Conservation (phyloP, 78 protist genomes). For the Dictyostelium firmibasis region DNA sequence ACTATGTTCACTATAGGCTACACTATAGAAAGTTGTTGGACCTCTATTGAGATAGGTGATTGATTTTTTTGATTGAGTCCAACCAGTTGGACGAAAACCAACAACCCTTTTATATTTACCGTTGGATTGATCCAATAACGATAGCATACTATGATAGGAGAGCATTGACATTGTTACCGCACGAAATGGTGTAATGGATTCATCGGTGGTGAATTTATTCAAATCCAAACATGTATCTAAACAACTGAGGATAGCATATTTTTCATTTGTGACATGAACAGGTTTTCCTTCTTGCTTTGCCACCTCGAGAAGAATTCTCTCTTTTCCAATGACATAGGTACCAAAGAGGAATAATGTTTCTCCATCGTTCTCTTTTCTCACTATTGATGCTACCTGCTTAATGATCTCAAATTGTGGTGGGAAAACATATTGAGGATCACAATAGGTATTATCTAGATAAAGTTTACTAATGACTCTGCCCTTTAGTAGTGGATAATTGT, state of each 20-base stretch:
- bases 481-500: neutral
- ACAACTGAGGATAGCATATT: slow-evolving; percentile 25
- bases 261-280: slow-evolving; percentile 40
- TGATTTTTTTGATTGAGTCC: slow-evolving; percentile 73
- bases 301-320: slow-evolving; percentile 64
- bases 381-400: slow-evolving; percentile 25
- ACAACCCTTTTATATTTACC: slow-evolving; percentile 28
- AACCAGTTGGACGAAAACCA: slow-evolving; percentile 86
- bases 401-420: slow-evolving; percentile 87
- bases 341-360: slow-evolving; percentile 83
- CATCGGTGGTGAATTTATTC: slow-evolving; percentile 37
- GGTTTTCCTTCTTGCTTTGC: slow-evolving; percentile 36
- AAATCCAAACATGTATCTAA: neutral
- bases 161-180: slow-evolving; percentile 55
- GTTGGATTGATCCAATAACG: neutral
- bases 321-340: slow-evolving; percentile 91
- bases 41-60: slow-evolving; percentile 5
- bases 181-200: slow-evolving; percentile 8
- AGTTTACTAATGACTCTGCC: slow-evolving; percentile 25
- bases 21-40: slow-evolving; percentile 25
- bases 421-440: slow-evolving; percentile 82
- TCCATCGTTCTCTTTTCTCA: slow-evolving; percentile 12
- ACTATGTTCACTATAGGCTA: slow-evolving; percentile 90
- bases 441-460: slow-evolving; percentile 90
- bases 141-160: neutral